Evolutionary conservation across 345 rosid genomes (phyloP).

Genomic region (Lumnitzera littorea): DNA sequence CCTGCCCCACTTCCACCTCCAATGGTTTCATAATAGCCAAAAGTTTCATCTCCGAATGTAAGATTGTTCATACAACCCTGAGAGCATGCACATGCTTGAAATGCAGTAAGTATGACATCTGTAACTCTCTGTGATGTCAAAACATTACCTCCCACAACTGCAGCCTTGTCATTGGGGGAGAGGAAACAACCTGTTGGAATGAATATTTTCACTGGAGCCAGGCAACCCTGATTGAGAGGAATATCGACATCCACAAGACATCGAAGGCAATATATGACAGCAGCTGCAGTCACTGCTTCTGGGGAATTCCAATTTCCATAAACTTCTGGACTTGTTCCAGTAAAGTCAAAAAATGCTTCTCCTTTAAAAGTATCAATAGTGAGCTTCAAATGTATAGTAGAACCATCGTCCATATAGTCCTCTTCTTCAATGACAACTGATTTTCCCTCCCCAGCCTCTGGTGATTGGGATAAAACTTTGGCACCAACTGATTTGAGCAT

Average conservation of each 20-base stretch:
- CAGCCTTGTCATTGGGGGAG: slow-evolving; percentile 90
- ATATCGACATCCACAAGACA: slow-evolving; percentile 81
- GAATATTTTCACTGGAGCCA: slow-evolving; percentile 75
- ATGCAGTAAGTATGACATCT: slow-evolving; percentile 79
- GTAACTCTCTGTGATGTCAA: slow-evolving; percentile 89
- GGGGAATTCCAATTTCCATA: slow-evolving; percentile 98
- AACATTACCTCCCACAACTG: slow-evolving; percentile 97
- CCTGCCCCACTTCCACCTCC: slow-evolving; percentile 98
- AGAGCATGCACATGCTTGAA: slow-evolving; percentile 93
- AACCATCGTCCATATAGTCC: slow-evolving; percentile 96
- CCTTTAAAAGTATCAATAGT: slow-evolving; percentile 61
- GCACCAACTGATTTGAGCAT: slow-evolving; percentile 87
- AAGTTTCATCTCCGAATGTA: slow-evolving; percentile 82
- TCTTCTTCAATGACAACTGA: slow-evolving; percentile 62
- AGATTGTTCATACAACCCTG: slow-evolving; percentile 99
- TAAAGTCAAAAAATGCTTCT: slow-evolving; percentile 81
- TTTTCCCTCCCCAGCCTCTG: slow-evolving; percentile 17
- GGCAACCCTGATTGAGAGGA: slow-evolving; percentile 94
- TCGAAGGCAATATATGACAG: slow-evolving; percentile 92
- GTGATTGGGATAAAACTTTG: slow-evolving; percentile 35
- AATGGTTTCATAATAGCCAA: slow-evolving; percentile 90
- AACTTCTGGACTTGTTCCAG: slow-evolving; percentile 88
- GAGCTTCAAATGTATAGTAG: slow-evolving; percentile 64
- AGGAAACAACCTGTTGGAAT: slow-evolving; percentile 80
- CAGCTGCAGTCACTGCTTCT: slow-evolving; percentile 91